Evolutionary conservation across 768 basidiomycete genomes (phyloP), one percentile per base, ranked within the genome.

Genomic region (Lyophyllum semitale): DNA sequence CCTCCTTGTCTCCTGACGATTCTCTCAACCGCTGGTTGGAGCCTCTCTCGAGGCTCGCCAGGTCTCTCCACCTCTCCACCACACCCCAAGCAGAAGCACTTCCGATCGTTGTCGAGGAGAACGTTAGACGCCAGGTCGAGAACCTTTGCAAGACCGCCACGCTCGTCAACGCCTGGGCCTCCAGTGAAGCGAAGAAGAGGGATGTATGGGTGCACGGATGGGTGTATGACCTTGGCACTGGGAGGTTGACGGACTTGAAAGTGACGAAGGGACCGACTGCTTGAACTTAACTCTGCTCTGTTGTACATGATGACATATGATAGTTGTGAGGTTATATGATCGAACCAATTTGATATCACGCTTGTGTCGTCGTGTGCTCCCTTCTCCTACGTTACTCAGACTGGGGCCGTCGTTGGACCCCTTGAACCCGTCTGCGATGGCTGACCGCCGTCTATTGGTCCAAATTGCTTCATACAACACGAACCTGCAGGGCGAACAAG

Each of bases 381-480:
- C 11, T 22, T 48, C 33, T 48, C 17, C 33, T 20, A 17, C 30
- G 15, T 46, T 30, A 7, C 25, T 43, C n/a, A 2, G 20, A 2
- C 23, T 43, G 17, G 33, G 12, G 12, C 33, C 33, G 12, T 15
- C 33, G 33, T 35, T n/a, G 17, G 18, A 5, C 37, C 18, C 17
- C 37, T 38, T 15, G 17, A 38, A 4, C 5, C 18, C n/a, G 22
- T 32, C 46, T 6, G 29, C 46, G 11, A 48, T 53, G 43, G 23
- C 33, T 18, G 15, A 51, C 12, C 25, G 72, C 54, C 74, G 71
- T 18, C 65, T 88, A 20, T 73, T 91, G 51, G 86, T 93, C 5
- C 91, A 93, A 64, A 86, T 93, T 51, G 89, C 89, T 11, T 86
- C 92, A 3, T 97, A 95, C 75, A 97, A 97, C 67, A 93, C 93